These are phyloP conservation scores for Moniliophthora roreri DNA, from an alignment of 1,284 basidiomycete species.

Conservation along the genomic window DNA sequence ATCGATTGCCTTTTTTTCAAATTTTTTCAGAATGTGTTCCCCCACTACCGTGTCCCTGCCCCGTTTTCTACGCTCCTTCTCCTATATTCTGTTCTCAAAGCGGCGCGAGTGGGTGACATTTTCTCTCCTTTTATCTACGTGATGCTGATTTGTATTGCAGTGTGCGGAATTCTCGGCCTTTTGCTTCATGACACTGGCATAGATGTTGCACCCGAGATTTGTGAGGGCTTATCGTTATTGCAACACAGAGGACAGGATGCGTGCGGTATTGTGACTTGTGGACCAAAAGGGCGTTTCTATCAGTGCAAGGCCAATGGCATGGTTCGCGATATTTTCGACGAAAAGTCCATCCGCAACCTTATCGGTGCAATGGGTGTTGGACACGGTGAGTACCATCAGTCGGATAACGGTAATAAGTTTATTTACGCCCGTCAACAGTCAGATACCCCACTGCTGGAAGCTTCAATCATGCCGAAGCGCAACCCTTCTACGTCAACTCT, in stretches of 20 bases:
- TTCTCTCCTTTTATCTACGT: background rate
- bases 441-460: slow-evolving; percentile 98
- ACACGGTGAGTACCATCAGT: slow-evolving; percentile 67
- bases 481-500: slow-evolving; percentile 99
- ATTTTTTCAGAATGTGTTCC: slow-evolving; percentile 7
- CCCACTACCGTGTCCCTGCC: background rate
- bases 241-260: slow-evolving; percentile 98
- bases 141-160: slow-evolving; percentile 29
- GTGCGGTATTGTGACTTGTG: slow-evolving; percentile 97
- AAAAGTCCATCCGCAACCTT: slow-evolving; percentile 73
- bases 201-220: slow-evolving; percentile 84
- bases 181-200: slow-evolving; percentile 75
- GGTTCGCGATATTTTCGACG: slow-evolving; percentile 98
- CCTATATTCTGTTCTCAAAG: background rate
- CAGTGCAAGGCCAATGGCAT: slow-evolving; percentile 99
- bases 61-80: background rate
- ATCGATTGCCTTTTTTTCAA: slow-evolving; percentile 4
- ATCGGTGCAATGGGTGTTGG: slow-evolving; percentile 97
- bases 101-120: background rate
- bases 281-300: slow-evolving; percentile 91
- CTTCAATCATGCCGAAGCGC: slow-evolving; percentile 96
- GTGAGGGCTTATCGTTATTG: slow-evolving; percentile 86
- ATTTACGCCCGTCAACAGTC: slow-evolving; percentile 46
- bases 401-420: slow-evolving; percentile 8
- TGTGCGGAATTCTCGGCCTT: slow-evolving; percentile 91